Base-by-base conservation (phyloP, 2,329 filamentous ascomycete species). In the Sporothrix humicola region DNA sequence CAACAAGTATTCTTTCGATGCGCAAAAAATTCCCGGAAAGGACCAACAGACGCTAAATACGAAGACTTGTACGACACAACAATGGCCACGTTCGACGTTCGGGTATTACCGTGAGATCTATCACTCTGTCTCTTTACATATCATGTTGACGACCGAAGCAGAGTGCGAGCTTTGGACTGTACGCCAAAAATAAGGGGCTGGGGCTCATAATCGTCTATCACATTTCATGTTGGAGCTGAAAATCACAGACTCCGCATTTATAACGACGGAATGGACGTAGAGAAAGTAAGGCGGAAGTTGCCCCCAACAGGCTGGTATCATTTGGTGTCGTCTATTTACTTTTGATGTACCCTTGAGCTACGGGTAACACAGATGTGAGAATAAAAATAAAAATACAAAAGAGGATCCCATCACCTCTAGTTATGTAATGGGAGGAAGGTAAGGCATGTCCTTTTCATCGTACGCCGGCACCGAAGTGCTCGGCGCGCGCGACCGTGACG, bases 381-480 rank as follows among this genome's bases (percentile, higher is more conserved):
- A 69, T 17, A 5, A 44, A 37, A 56, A 37, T 56, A 23, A 44
- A 37, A 56, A 37, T 56, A 23, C 9, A 58, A 12, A 15, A 13
- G 12, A 10, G 54, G 13, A 17, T 17, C 8, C 42, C 9, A 20
- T 10, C 26, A 26, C 31, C 2, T 31, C 10, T 10, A 37, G 4
- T 20, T 72, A 72, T 61, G 10, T 4, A 26, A 66, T 72, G 3
- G 59, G 48, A 5, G 71, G 71, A 6, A 72, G n/a, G 48, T 72
- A 26, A 0, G 59, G 59, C 59, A 66, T 56, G 48, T 66, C 59
- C 10, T 72, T 72, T n/a, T 72, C 71, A 5, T 56, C 59, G 10
- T 72, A 66, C 20, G 15, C 13, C 23, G 71, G 71, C 17, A 72
- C 44, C 12, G 70, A 59, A 20, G 73, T 13, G 52, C 73, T 69